Evolutionary conservation across 1,284 basidiomycete genomes (phyloP).

Genomic region (Ceratobasidium theobromae): DNA sequence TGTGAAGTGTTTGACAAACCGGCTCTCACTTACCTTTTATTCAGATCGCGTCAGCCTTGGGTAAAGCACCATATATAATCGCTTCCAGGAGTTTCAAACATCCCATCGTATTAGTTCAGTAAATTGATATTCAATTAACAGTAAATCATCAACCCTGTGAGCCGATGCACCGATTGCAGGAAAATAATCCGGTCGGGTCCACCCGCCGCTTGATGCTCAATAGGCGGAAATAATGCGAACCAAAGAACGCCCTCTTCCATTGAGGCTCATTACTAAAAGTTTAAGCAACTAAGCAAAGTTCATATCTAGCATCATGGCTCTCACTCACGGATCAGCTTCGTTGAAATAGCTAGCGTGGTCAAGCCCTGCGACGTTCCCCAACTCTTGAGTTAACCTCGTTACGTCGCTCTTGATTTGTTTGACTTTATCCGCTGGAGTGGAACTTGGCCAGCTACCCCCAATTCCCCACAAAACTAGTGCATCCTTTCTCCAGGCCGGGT

Average conservation of each 20-base stretch:
- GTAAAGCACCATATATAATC: no score
- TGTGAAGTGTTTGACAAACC: no score
- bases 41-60: no score
- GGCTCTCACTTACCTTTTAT: no score
- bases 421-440: slow-evolving; percentile 40
- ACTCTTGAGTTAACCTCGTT: slow-evolving; percentile 40
- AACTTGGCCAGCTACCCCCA: slow-evolving; percentile 43
- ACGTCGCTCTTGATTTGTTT: slow-evolving; percentile 39
- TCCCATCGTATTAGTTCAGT: no score
- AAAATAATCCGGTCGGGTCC: not conserved
- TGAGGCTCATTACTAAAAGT: slow-evolving; percentile 1
- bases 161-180: slow-evolving; percentile 1
- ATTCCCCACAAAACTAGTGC: slow-evolving; percentile 43
- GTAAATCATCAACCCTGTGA: no score
- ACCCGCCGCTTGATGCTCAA: slow-evolving; percentile 9
- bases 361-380: slow-evolving; percentile 39
- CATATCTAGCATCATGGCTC: not conserved
- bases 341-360: slow-evolving; percentile 48
- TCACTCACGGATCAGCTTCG: slow-evolving; percentile 46
- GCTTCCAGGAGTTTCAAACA: no score
- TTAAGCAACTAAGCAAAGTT: not conserved
- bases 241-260: slow-evolving; percentile 26
- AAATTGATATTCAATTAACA: no score
- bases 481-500: slow-evolving; percentile 49
- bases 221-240: slow-evolving; percentile 17